Conservation (phyloP, 1,139 yeast species). For the Zygosaccharomyces sapae region DNA sequence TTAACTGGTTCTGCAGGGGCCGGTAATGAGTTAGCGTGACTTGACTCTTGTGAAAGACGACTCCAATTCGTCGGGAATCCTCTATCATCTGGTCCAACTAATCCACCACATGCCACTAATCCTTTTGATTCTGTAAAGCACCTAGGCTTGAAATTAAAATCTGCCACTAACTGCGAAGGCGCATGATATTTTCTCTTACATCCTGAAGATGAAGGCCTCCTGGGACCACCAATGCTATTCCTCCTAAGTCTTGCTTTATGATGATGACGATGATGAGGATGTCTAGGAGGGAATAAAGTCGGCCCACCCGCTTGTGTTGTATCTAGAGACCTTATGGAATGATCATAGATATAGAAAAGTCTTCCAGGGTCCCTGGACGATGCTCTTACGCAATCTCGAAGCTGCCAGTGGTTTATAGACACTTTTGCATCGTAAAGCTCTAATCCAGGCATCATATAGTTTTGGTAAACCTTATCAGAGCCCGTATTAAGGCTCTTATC, state of each 20-base stretch:
- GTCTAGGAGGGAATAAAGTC: neutral
- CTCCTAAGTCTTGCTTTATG: constrained; percentile 24
- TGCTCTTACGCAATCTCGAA: constrained; percentile 66
- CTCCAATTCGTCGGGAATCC: constrained; percentile 32
- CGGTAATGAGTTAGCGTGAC: constrained; percentile 15
- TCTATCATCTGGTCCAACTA: constrained; percentile 41
- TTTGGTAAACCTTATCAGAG: constrained; percentile 33
- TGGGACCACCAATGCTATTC: constrained; percentile 12
- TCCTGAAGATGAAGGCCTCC: constrained; percentile 16
- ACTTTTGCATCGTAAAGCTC: constrained; percentile 34
- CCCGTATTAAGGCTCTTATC: constrained; percentile 29
- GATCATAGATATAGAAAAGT: constrained; percentile 49
- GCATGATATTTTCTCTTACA: constrained; percentile 17
- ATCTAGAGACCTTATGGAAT: constrained; percentile 44
- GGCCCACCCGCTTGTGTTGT: constrained; percentile 26
- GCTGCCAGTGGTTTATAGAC: constrained; percentile 73
- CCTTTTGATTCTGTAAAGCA: constrained; percentile 63
- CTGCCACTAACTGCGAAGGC: constrained; percentile 40
- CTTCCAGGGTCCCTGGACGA: constrained; percentile 40
- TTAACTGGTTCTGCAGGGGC: constrained; percentile 31
- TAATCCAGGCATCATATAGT: constrained; percentile 34
- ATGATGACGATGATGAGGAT: constrained; percentile 7
- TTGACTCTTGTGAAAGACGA: constrained; percentile 16
- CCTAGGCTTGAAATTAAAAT: constrained; percentile 59
- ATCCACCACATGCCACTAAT: constrained; percentile 67